Evolutionary conservation across 2,329 filamentous ascomycete species (phyloP).

Genomic region (Raffaelea ambrosiae): DNA sequence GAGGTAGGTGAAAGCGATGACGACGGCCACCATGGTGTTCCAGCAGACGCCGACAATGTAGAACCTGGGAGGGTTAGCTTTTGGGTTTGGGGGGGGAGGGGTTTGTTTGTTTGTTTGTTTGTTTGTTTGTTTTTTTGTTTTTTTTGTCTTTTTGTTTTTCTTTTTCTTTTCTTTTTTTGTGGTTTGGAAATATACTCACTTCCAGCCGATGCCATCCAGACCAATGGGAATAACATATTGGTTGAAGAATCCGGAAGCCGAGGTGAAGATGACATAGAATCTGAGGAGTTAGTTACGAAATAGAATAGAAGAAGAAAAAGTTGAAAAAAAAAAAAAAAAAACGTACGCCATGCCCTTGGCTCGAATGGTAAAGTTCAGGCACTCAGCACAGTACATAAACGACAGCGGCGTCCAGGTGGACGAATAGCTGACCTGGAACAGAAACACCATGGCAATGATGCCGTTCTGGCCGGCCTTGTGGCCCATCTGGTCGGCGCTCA

Average conservation of each 20-base stretch:
- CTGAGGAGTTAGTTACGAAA: not conserved
- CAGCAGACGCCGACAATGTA: slow-evolving; percentile 6
- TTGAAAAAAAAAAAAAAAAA: not conserved
- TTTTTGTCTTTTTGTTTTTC: too few species aligned
- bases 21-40: not conserved
- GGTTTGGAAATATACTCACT: not conserved
- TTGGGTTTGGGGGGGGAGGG: too few species aligned
- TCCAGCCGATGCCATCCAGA: slow-evolving; percentile 3
- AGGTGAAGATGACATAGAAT: slow-evolving; percentile 6
- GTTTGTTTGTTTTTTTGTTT: too few species aligned
- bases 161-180: too few species aligned
- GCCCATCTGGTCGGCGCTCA: slow-evolving; percentile 2
- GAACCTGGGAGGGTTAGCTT: too few species aligned
- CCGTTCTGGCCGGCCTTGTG: not conserved
- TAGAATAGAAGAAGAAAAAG: not conserved
- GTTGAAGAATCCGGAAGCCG: slow-evolving; percentile 3
- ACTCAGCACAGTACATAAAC: slow-evolving; percentile 4
- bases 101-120: not conserved
- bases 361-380: slow-evolving; percentile 6
- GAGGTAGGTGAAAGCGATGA: slow-evolving; percentile 4
- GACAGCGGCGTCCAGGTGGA: slow-evolving; percentile 6
- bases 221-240: slow-evolving; percentile 6
- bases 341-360: slow-evolving; percentile 8
- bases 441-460: slow-evolving; percentile 7
- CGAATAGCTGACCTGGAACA: slow-evolving; percentile 5